Base-by-base conservation (phyloP, 129 eudicot species). In the Tanacetum coccineum region DNA sequence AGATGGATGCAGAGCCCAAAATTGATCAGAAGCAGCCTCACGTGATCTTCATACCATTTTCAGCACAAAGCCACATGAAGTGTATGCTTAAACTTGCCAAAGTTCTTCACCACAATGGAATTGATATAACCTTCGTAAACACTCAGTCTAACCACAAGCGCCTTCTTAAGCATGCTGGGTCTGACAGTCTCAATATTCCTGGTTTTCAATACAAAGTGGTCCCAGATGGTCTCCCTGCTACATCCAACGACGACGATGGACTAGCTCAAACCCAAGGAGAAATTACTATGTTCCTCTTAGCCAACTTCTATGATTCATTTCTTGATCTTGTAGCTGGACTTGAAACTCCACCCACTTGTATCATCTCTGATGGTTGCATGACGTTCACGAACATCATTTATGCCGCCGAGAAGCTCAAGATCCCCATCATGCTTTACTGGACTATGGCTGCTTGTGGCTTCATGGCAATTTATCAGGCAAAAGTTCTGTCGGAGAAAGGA, bases 31-130 rank as follows among this genome's bases (percentile, higher is more conserved):
- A 47, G 46, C 62, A 28, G 18, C 65, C 81, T 11, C 81, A 78
- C 50, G 64, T 67, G 0, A 53, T 78, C 6, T 71, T 66, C 68
- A 78, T 71, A 50, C 77, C 81, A 49, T 28, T 57, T 30, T 73
- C 81, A 50, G 68, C 68, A 4, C 81, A 78, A 71, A 71, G 77
- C 70, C 81, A 78, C 39, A 66, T 78, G 13, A 78, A 78, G 55
- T 73, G 73, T 9, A 71, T 78, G 77, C 74, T 78, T 4, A 78
- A 78, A 45, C 70, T 78, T 21, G 81, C 78, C 66, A 59, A 48
- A 55, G 28, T 78, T 17, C 78, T 71, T 36, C 78, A 78, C 78
- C 68, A 66, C 69, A 66, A 59, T 44, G 70, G 70, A 48, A 21
- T 71, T 10, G 25, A 50, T 26, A 72, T 77, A n/a, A 73, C 83